These are phyloP conservation scores for Sphaceloma murrayae DNA, from an alignment of 2,329 filamentous ascomycete species.

Conservation along the genomic window DNA sequence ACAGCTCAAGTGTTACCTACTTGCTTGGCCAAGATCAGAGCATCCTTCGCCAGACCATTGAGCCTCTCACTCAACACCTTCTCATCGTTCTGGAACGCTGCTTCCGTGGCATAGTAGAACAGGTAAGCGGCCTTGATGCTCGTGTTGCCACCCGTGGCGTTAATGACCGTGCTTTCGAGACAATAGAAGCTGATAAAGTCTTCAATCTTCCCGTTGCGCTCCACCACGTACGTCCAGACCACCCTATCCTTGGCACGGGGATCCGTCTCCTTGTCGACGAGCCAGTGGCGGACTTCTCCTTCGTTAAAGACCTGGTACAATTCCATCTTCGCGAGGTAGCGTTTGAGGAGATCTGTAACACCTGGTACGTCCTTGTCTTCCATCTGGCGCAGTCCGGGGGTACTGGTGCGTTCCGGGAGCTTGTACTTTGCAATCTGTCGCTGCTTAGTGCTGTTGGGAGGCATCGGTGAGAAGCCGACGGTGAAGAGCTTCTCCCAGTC, in stretches of 20 bases:
- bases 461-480: slow-evolving; percentile 85
- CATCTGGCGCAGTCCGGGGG: slow-evolving; percentile 70
- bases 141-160: slow-evolving; percentile 67
- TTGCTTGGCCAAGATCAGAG: slow-evolving; percentile 77
- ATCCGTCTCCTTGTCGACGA: slow-evolving; percentile 56
- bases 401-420: slow-evolving; percentile 61
- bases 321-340: slow-evolving; percentile 71
- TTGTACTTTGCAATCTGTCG: slow-evolving; percentile 81
- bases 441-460: slow-evolving; percentile 69
- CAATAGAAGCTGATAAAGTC: slow-evolving; percentile 98
- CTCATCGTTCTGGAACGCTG: slow-evolving; percentile 52
- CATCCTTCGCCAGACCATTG: slow-evolving; percentile 71
- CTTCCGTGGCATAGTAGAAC: slow-evolving; percentile 90
- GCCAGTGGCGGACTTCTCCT: slow-evolving; percentile 81
- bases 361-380: slow-evolving; percentile 65
- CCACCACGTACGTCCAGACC: slow-evolving; percentile 88
- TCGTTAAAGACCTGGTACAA: slow-evolving; percentile 72
- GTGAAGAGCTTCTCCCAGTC: slow-evolving; percentile 97
- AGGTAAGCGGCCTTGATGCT: slow-evolving; percentile 85
- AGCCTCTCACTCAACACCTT: slow-evolving; percentile 54
- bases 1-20: slow-evolving; percentile 29
- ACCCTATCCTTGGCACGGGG: slow-evolving; percentile 61
- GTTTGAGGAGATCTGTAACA: slow-evolving; percentile 63
- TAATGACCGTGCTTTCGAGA: slow-evolving; percentile 80
- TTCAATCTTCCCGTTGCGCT: slow-evolving; percentile 62